Base-by-base conservation (phyloP, 2,329 filamentous ascomycete genomes). In the Phyllosticta citriasiana region DNA sequence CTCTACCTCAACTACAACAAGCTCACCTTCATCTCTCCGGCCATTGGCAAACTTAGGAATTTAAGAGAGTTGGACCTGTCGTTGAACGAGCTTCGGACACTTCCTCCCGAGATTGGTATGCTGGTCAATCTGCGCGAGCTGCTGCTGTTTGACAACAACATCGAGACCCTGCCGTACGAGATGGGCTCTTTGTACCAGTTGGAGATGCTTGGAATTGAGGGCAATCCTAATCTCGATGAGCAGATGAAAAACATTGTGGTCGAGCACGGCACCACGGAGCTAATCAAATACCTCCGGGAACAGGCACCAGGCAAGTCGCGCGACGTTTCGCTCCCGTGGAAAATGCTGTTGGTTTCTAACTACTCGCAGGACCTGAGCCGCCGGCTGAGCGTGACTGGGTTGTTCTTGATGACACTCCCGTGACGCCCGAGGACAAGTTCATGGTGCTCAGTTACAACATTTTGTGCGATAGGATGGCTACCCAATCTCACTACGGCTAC, bases 101-200 rank as follows among this genome's bases (percentile, higher is more conserved):
- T 99, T 3, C 94, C 94, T 1, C 84, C 89, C 24, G 93, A 99
- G 77, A 85, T 99, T 63, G 94, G 94, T 70, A 99, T 97, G 93
- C 90, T 96, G 68, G 94, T 92, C 27, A 94, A 92, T 67, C 79
- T 99, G 60, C 91, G 90, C 75, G 86, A 89, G 66, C 80, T 99
- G 4, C 79, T 92, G 27, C 80, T 97, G 2, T 97, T 96, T 73
- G 91, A 96, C 77, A 99, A 99, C 74, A 83, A 89, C 64, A 87
- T 99, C 60, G 84, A 84, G 64, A 86, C 84, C 24, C 80, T 99
- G 26, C 94, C 94, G 0, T 88, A 82, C 68, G 92, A 97, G 73
- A 78, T 99, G 63, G 94, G 94, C 7, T 94, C 91, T 30, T 79
- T 99, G 19, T 93, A 92, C 74, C 85, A 91, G 64, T 76, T 99